Evolutionary conservation across 495 filamentous ascomycete genomes (phyloP).

Genomic region (Chaetomium cochliodes): DNA sequence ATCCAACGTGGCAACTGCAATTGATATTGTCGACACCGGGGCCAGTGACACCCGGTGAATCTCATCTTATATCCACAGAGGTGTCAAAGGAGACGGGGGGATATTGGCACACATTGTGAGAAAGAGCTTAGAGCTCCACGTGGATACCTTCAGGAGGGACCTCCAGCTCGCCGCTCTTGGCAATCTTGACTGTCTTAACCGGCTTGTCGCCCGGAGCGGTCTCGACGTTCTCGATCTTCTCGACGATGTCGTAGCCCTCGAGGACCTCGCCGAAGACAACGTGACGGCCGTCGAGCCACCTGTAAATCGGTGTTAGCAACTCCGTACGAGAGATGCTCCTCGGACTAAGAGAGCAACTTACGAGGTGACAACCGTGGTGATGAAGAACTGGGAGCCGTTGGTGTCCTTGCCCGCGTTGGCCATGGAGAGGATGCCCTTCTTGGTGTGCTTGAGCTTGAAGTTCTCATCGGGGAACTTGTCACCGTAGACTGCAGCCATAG

Average conservation of each 20-base stretch:
- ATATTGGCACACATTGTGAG: conserved; percentile 18
- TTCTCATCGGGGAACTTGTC: conserved; percentile 96
- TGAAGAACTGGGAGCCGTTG: conserved; percentile 99
- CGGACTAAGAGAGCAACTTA: conserved; percentile 44
- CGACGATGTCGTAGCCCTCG: conserved; percentile 87
- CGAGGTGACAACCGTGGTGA: conserved; percentile 80
- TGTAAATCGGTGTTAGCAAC: conserved; percentile 40
- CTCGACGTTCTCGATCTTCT: conserved; percentile 76
- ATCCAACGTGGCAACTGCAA: conserved; percentile 1
- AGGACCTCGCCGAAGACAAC: conserved; percentile 91
- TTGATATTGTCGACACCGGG: not conserved
- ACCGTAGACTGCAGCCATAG: conserved; percentile 66
- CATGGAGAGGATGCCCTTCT: conserved; percentile 71
- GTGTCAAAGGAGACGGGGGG: conserved; percentile 5
- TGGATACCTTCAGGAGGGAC: conserved; percentile 96
- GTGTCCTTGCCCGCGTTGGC: conserved; percentile 97
- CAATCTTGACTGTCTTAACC: conserved; percentile 73
- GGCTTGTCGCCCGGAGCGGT: conserved; percentile 75
- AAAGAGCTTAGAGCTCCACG: conserved; percentile 74
- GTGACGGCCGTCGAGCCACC: conserved; percentile 86
- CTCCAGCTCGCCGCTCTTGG: conserved; percentile 88
- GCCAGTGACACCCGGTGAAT: conserved; percentile 6
- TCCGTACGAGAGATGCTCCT: not conserved
- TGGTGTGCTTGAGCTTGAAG: conserved; percentile 93
- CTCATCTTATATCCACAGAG: conserved; percentile 18